Evolutionary conservation across 169 alveolate genomes (phyloP).

Genomic region (Plasmodium cynomolgi): DNA sequence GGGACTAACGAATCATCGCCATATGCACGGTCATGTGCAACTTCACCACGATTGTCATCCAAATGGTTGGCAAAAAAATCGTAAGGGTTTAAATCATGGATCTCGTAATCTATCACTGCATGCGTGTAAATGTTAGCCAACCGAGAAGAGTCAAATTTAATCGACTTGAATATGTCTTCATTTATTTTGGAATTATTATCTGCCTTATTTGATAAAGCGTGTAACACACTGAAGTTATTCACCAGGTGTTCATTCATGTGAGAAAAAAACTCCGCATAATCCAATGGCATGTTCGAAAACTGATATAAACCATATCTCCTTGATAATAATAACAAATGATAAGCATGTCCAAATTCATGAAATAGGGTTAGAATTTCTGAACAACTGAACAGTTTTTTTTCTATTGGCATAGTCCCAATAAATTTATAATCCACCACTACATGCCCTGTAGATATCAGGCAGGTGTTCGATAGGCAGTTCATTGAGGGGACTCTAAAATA

Average conservation of each 20-base stretch:
- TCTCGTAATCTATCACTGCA: slow-evolving; percentile 35
- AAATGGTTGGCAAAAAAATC: background rate
- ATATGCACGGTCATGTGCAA: background rate
- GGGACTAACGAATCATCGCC: slow-evolving; percentile 1
- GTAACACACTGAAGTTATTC: slow-evolving; percentile 42
- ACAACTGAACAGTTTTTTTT: slow-evolving; percentile 44
- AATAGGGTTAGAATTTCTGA: slow-evolving; percentile 60
- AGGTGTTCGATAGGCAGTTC: slow-evolving; percentile 41
- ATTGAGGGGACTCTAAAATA: slow-evolving; percentile 35
- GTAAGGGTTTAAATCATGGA: slow-evolving; percentile 34
- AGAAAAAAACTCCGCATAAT: slow-evolving; percentile 74
- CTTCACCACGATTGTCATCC: background rate
- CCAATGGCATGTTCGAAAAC: slow-evolving; percentile 40
- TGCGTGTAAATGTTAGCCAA: slow-evolving; percentile 23
- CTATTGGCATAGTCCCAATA: slow-evolving; percentile 37
- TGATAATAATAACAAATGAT: slow-evolving; percentile 64
- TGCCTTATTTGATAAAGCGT: slow-evolving; percentile 24
- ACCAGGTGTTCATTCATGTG: slow-evolving; percentile 62
- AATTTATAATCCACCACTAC: slow-evolving; percentile 38
- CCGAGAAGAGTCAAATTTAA: slow-evolving; percentile 41
- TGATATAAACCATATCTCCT: background rate
- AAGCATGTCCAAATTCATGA: slow-evolving; percentile 75
- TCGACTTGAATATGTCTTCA: slow-evolving; percentile 24
- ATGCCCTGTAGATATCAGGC: slow-evolving; percentile 40
- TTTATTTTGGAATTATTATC: slow-evolving; percentile 28